Evolutionary conservation across 768 basidiomycete genomes (phyloP), one percentile per base, ranked within the genome.

Genomic region (Russula dissimulans): DNA sequence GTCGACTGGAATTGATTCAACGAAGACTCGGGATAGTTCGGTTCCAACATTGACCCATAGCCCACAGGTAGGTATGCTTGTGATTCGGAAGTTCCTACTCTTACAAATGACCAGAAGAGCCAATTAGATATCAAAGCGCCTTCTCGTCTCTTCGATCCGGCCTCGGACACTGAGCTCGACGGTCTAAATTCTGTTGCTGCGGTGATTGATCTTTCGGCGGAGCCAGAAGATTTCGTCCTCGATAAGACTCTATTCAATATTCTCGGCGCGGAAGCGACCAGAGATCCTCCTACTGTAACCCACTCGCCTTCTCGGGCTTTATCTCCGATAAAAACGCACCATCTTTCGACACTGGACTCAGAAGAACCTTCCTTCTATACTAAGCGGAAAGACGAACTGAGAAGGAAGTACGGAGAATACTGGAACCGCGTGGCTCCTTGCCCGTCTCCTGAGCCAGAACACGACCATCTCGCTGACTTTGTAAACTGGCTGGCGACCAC

Each of bases 401-500:
- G 43, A 15, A 48, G 57, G 39, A 57, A 26, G 44, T 38, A 53
- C 17, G 61, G 61, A 31, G 56, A 52, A 31, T 39, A 54, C 46
- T 62, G 61, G 61, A 57, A 31, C 32, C 61, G 56, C 10, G 45
- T 57, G 36, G 44, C 29, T 12, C 18, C 32, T 26, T 38, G 7
- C 22, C 39, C 32, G 22, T 3, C 39, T 46, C 8, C 41, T 17
- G 56, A 62, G n/a, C 61, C 43, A 3, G 56, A 57, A 36, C 46
- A 68, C n/a, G 80, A 86, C 51, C 78, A 83, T 52, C 76, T 87
- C 51, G 84, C 80, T 5, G 85, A 85, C 63, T 75, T 90, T 32
- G 83, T 87, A 60, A 32, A 42, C 17, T 65, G 64, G 64, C 54
- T 65, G 54, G 61, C 61, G 12, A 56, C 56, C 5, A 65, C 58